Evolutionary conservation across 192 early-diverging fungal species (phyloP), one percentile per base, ranked within the genome.

Genomic region (Umbelopsis sp.): DNA sequence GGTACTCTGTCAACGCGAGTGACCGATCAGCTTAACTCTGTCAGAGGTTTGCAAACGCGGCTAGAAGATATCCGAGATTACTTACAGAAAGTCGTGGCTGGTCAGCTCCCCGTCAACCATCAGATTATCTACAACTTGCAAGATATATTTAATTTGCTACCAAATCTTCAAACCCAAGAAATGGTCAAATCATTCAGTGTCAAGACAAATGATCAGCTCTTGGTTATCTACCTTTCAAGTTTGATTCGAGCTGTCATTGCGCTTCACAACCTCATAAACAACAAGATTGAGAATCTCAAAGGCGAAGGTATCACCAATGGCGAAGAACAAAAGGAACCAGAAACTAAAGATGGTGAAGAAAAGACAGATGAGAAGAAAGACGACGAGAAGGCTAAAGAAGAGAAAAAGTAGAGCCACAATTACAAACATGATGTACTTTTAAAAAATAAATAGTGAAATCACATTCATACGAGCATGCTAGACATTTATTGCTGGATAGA

Each of bases 101-200:
- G 91, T 41, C 84, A 85, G 58, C 82, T 98, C 46, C 98, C 98
- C 2, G 89, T 97, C 20, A 98, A 98, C 85, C 94, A 96, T 76
- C 91, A 94, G 76, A 98, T 99, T 70, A 89, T 99, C 53, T 96
- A 97, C 87, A 98, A 98, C 77, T 81, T 99, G 48, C 98, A 99
- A 82, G 95, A 99, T 74, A 96, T 99, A 67, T 97, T 99, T 74
- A 99, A 99, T 72, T 85, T 96, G 61, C 82, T 99, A 73, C 98
- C 98, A 37, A 97, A 96, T 79, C 83, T 99, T 49, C 81, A 92
- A 45, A 87, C 92, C 15, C 85, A 85, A 15, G 91, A 93, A 15
- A 91, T 90, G 46, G 90, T 93, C 27, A 84, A 88, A 66, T 85
- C 94, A 45, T 97, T 99, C 74, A 89, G 92, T 4, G 91, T 92